A percentile compares a stretch with the other conserved stretches of the same genome.
Evolutionary conservation across 2,329 filamentous ascomycete genomes (phyloP).

Genomic region (Metarhizium humberi): DNA sequence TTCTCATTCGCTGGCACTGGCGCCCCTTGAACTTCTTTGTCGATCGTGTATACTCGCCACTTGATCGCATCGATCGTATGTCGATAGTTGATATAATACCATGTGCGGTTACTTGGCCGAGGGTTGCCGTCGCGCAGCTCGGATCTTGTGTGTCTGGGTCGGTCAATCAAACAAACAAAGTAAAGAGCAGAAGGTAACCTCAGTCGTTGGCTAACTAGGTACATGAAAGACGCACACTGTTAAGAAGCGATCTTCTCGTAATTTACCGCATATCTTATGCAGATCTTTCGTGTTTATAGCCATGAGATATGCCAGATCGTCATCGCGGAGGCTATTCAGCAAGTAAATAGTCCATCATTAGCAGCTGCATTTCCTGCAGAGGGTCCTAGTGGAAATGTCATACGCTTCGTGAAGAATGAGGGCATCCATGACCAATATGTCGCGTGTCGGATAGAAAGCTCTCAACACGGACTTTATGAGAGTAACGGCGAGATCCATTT

Average conservation of each 20-base stretch:
- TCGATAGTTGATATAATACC: constrained; percentile 95
- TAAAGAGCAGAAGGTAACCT: background rate
- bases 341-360: background rate
- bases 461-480: constrained; percentile 80
- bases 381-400: constrained; percentile 24
- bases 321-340: constrained; percentile 67
- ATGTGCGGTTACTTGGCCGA: constrained; percentile 76
- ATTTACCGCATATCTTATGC: constrained; percentile 76
- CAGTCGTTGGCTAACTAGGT: background rate
- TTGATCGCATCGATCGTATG: constrained; percentile 94
- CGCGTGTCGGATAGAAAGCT: constrained; percentile 78
- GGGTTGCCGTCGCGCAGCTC: constrained; percentile 75
- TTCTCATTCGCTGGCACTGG: constrained; percentile 74
- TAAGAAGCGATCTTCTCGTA: constrained; percentile 80
- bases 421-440: constrained; percentile 78
- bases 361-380: background rate
- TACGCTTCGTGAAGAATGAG: constrained; percentile 74
- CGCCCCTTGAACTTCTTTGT: constrained; percentile 78
- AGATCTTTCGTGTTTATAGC: constrained; percentile 87
- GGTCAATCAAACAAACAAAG: constrained; percentile 31
- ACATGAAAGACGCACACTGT: constrained; percentile 48
- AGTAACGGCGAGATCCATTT: constrained; percentile 53
- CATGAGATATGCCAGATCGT: constrained; percentile 80
- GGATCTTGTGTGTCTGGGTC: constrained; percentile 47
- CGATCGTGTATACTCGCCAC: constrained; percentile 81